Conservation (phyloP, 2,329 filamentous ascomycete genomes). For the Sporothrix protearum region DNA sequence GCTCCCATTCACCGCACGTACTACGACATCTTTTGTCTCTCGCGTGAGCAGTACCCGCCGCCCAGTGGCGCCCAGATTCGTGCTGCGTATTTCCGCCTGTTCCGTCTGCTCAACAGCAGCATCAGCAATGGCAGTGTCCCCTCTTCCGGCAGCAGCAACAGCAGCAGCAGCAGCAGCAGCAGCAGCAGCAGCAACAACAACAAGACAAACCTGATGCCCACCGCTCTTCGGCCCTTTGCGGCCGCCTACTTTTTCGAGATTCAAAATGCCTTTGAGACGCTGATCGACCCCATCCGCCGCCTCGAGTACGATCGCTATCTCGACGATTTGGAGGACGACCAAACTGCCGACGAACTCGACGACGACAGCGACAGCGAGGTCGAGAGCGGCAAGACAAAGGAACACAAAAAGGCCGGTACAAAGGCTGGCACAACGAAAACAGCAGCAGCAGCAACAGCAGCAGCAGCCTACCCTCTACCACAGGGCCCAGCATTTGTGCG, state of each 20-base stretch:
- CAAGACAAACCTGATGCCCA: slow-evolving; percentile 35
- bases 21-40: slow-evolving; percentile 47
- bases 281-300: slow-evolving; percentile 44
- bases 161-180: not conserved
- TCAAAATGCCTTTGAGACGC: slow-evolving; percentile 46
- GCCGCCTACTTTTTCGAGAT: slow-evolving; percentile 41
- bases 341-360: slow-evolving; percentile 28
- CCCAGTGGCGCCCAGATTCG: slow-evolving; percentile 40
- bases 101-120: slow-evolving; percentile 45
- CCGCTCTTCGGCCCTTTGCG: slow-evolving; percentile 40
- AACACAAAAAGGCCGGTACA: not conserved
- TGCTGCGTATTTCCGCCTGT: slow-evolving; percentile 44
- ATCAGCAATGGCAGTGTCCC: slow-evolving; percentile 25
- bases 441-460: too few species aligned
- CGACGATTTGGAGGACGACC: slow-evolving; percentile 30
- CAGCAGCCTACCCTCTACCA: slow-evolving; percentile 2
- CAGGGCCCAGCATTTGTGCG: slow-evolving; percentile 24
- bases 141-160: not conserved
- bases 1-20: slow-evolving; percentile 35
- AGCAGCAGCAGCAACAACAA: not conserved
- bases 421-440: not conserved
- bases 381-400: slow-evolving; percentile 19
- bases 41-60: slow-evolving; percentile 33
- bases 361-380: slow-evolving; percentile 22
- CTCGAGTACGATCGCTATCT: slow-evolving; percentile 40